Percentiles rank a stretch among this genome's conserved stretches.
Conservation (phyloP, 1,139 yeast species). For the Taphrina confusa region DNA sequence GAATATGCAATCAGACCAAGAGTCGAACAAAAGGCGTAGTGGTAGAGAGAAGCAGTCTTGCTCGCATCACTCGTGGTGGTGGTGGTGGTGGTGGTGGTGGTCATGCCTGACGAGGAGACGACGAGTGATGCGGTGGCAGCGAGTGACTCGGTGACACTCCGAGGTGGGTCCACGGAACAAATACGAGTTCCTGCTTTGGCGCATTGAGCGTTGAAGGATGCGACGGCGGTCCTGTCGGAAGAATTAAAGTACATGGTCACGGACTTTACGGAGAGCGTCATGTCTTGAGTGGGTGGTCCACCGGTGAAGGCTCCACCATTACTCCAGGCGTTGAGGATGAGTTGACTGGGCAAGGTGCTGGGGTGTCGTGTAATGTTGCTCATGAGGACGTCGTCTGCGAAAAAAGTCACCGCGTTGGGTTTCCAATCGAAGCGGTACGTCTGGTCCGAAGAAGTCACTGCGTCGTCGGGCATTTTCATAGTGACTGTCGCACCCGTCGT, state of each 20-base stretch:
- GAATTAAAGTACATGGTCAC: conserved; percentile 15
- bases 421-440: conserved; percentile 23
- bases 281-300: conserved; percentile 16
- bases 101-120: not conserved
- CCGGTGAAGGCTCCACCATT: conserved; percentile 19
- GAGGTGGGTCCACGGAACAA: conserved; percentile 4
- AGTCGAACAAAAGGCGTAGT: not conserved
- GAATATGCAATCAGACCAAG: not conserved
- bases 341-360: not conserved
- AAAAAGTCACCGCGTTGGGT: conserved; percentile 4
- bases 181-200: not conserved
- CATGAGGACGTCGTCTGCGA: not conserved
- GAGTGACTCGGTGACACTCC: not conserved
- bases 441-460: not conserved
- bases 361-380: conserved; percentile 12
- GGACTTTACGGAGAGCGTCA: not conserved
- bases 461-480: conserved; percentile 2
- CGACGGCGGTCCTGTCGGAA: not conserved
- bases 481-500: conserved; percentile 5
- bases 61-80: not conserved
- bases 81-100: not conserved
- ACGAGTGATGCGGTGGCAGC: not conserved
- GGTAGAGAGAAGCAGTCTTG: not conserved
- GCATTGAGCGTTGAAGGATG: not conserved
- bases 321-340: conserved; percentile 19